phyloP scores from a whole-genome alignment of 164 flowering plant genomes.

The Protea cynaroides region DNA sequence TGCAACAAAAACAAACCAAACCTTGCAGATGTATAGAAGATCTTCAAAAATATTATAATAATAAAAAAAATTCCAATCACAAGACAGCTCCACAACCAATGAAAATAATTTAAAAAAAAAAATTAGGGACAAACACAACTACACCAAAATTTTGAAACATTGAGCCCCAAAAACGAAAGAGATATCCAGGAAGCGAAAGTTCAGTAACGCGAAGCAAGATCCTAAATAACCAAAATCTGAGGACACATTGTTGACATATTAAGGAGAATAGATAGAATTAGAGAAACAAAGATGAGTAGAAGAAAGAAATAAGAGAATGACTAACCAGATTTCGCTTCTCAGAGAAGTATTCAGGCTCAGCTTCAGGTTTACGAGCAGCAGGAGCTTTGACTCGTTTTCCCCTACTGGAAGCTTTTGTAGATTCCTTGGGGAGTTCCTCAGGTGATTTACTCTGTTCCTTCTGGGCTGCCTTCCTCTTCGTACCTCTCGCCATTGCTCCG shows the following conservation, averaged over 20 bases:
- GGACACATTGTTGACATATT: neutral
- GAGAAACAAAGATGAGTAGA: neutral
- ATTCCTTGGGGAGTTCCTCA: slow-evolving; percentile 11
- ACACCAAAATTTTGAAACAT: too few relatives aligned
- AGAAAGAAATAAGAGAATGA: neutral
- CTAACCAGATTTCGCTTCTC: slow-evolving; percentile 74
- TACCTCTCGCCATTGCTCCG: slow-evolving; percentile 30
- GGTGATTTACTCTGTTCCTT: slow-evolving; percentile 19
- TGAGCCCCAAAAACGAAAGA: neutral
- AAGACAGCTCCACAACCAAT: neutral
- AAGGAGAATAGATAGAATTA: neutral
- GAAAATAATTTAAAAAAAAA: neutral
- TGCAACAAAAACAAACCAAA: neutral
- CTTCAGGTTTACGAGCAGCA: slow-evolving; percentile 30
- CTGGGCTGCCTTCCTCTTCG: slow-evolving; percentile 37
- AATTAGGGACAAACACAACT: too few relatives aligned
- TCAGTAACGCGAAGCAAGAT: neutral
- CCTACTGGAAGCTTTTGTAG: slow-evolving; percentile 24
- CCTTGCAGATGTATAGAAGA: neutral
- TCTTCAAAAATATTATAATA: neutral
- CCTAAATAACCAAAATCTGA: neutral
- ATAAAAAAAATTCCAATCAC: neutral
- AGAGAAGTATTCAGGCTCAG: slow-evolving; percentile 53
- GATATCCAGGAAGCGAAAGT: neutral
- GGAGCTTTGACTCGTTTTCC: slow-evolving; percentile 48